Evolutionary conservation across 352 stramenopile species (phyloP).

Genomic region (Pythium biforme): DNA sequence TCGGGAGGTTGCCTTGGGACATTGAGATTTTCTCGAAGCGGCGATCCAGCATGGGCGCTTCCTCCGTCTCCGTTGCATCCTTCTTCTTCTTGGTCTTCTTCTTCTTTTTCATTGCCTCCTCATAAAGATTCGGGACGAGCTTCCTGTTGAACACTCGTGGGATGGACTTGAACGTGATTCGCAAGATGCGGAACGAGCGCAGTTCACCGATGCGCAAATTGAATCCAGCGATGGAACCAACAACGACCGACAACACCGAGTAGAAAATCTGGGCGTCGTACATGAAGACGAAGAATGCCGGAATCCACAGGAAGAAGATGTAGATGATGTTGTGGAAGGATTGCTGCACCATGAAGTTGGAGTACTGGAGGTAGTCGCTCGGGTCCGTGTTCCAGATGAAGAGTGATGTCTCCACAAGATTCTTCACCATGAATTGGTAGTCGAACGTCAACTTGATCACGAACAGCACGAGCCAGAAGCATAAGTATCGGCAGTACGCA

Average conservation of each 20-base stretch:
- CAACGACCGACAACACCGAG: constrained; percentile 71
- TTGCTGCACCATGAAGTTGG: constrained; percentile 80
- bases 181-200: constrained; percentile 80
- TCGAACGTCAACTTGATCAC: constrained; percentile 77
- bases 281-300: constrained; percentile 81
- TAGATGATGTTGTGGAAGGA: constrained; percentile 87
- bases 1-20: constrained; percentile 71
- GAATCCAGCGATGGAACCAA: constrained; percentile 80
- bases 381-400: constrained; percentile 84
- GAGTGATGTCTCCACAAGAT: constrained; percentile 78
- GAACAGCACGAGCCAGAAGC: constrained; percentile 82
- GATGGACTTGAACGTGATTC: constrained; percentile 85
- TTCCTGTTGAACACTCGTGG: constrained; percentile 88
- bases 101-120: constrained; percentile 54
- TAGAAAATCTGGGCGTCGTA: constrained; percentile 90
- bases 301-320: constrained; percentile 82
- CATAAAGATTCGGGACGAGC: constrained; percentile 83
- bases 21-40: constrained; percentile 83
- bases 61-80: constrained; percentile 59
- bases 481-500: constrained; percentile 74
- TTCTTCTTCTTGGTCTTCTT: constrained; percentile 80
- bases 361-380: constrained; percentile 74
- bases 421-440: constrained; percentile 87
- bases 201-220: constrained; percentile 85
- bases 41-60: constrained; percentile 60